A percentile compares a stretch with the other conserved stretches of the same genome.
Evolutionary conservation across 805 yeast species (phyloP).

Genomic region (Lipomyces sp.): DNA sequence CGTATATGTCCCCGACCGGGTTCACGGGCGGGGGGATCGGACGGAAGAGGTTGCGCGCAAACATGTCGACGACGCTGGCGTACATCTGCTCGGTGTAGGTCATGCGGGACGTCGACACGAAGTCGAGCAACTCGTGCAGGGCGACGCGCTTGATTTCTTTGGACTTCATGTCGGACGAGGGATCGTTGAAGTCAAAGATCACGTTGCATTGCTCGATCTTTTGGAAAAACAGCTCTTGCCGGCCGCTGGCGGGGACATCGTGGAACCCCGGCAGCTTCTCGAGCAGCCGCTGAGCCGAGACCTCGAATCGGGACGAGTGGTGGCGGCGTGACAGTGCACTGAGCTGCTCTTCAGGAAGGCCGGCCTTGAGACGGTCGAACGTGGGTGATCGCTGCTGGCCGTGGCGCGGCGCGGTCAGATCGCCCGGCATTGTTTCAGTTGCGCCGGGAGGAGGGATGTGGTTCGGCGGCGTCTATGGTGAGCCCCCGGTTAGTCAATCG

Average conservation of each 20-base stretch:
- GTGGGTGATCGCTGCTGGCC: slow-evolving; percentile 38
- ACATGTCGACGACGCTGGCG: slow-evolving; percentile 83
- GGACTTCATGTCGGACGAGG: slow-evolving; percentile 85
- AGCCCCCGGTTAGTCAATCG: no score
- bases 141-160: slow-evolving; percentile 88
- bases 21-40: slow-evolving; percentile 98
- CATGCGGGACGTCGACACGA: slow-evolving; percentile 76
- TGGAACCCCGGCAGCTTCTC: slow-evolving; percentile 80
- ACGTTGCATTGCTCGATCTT: slow-evolving; percentile 94
- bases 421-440: slow-evolving; percentile 40
- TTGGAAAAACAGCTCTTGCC: slow-evolving; percentile 72
- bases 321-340: slow-evolving; percentile 79
- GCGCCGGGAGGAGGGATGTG: slow-evolving; percentile 37
- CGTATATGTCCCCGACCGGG: slow-evolving; percentile 92
- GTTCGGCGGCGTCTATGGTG: no score
- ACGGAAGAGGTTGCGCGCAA: slow-evolving; percentile 80
- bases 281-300: slow-evolving; percentile 61
- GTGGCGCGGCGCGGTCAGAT: slow-evolving; percentile 32
- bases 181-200: slow-evolving; percentile 90
- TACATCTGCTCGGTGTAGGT: slow-evolving; percentile 89
- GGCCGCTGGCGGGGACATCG: slow-evolving; percentile 81
- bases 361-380: slow-evolving; percentile 54
- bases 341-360: slow-evolving; percentile 70
- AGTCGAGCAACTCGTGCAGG: slow-evolving; percentile 83
- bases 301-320: slow-evolving; percentile 86